A percentile compares a stretch with the other conserved stretches of the same genome.
phyloP scores from a whole-genome alignment of 176 grass and related monocot species.

The Themeda triandra region DNA sequence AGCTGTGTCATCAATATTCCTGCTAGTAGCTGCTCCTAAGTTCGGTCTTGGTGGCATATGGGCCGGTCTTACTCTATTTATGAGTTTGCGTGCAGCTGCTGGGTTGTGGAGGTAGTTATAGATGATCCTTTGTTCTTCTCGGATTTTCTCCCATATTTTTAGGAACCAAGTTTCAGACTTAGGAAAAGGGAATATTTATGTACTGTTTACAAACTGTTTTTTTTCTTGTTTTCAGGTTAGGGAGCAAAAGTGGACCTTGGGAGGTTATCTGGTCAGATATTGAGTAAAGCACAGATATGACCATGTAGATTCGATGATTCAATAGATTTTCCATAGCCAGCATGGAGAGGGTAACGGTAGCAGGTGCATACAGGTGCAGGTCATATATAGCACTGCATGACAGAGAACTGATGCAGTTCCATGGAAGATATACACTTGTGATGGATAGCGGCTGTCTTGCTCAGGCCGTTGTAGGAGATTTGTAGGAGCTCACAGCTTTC shows the following conservation, averaged over 20 bases:
- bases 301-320: background rate
- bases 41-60: slow-evolving; percentile 81
- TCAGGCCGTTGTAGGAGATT: background rate
- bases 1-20: slow-evolving; percentile 53
- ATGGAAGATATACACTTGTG: background rate
- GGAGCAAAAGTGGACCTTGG: slow-evolving; percentile 63
- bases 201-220: background rate
- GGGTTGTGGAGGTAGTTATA: slow-evolving; percentile 67
- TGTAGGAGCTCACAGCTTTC: background rate
- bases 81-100: slow-evolving; percentile 68
- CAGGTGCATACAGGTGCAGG: background rate
- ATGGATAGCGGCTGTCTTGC: background rate
- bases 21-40: slow-evolving; percentile 50
- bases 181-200: background rate
- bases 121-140: background rate
- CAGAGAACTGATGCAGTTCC: no score
- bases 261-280: slow-evolving; percentile 39
- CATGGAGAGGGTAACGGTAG: background rate
- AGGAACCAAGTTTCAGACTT: no score
- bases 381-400: background rate
- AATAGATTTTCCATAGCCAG: background rate
- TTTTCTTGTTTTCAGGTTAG: slow-evolving; percentile 40
- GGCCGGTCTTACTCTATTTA: slow-evolving; percentile 77
- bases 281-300: slow-evolving; percentile 6
- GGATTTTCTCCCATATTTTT: background rate